These are phyloP conservation scores for Cladophialophora carrionii DNA, from an alignment of 2,329 filamentous ascomycete genomes.

Conservation along the genomic window DNA sequence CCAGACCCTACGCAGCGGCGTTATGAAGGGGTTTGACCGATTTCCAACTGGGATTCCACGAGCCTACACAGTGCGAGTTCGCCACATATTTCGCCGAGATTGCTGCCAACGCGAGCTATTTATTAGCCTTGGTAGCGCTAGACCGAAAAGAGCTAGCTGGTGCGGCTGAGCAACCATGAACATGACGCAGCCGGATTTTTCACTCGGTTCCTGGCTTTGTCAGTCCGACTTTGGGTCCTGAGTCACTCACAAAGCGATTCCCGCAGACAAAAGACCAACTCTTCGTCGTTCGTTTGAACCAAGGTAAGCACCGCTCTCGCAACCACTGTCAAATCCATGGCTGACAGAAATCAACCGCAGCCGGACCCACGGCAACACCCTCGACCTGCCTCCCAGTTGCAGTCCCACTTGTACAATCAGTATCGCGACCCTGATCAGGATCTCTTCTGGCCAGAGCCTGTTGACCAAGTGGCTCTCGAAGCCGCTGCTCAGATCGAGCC, in stretches of 20 bases:
- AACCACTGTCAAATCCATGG: slow-evolving; percentile 20
- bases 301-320: slow-evolving; percentile 17
- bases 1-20: slow-evolving; percentile 24
- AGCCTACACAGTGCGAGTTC: too few species aligned
- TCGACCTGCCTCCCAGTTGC: background rate
- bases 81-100: background rate
- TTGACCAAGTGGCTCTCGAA: slow-evolving; percentile 11
- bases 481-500: background rate
- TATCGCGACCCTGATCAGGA: slow-evolving; percentile 23
- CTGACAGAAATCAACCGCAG: slow-evolving; percentile 27
- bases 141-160: slow-evolving; percentile 6
- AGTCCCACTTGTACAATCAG: slow-evolving; percentile 15
- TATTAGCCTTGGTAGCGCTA: background rate
- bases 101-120: background rate
- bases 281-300: slow-evolving; percentile 24
- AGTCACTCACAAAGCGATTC: slow-evolving; percentile 27
- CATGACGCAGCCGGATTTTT: slow-evolving; percentile 27
- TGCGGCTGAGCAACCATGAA: background rate
- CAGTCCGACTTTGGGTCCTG: slow-evolving; percentile 17
- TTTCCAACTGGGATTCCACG: too few species aligned
- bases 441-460: slow-evolving; percentile 24
- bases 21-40: slow-evolving; percentile 23
- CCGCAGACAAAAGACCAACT: slow-evolving; percentile 25
- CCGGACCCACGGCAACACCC: background rate
- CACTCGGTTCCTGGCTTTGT: slow-evolving; percentile 24